Conservation (phyloP, 306 rosid genomes). For the Cicer judaicum region DNA sequence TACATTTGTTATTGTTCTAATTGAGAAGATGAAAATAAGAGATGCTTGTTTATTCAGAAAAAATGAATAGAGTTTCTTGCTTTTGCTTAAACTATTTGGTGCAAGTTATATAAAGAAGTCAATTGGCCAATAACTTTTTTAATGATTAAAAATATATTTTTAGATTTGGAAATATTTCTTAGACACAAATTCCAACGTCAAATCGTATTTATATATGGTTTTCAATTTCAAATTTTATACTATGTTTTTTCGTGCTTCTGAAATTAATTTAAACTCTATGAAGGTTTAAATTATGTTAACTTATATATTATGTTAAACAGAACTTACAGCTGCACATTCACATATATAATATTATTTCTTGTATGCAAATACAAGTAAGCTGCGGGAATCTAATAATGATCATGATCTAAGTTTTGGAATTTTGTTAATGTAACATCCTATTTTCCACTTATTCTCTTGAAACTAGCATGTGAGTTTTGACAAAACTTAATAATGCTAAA, state of each 20-base stretch:
- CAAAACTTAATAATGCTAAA: slow-evolving; percentile 41
- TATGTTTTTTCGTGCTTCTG: not conserved
- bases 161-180: too few relatives aligned
- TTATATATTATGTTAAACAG: not conserved
- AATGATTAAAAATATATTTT: too few relatives aligned
- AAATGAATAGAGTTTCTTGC: not conserved
- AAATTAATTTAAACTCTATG: not conserved
- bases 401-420: slow-evolving; percentile 46
- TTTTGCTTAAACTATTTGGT: too few relatives aligned
- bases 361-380: slow-evolving; percentile 47
- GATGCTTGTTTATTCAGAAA: slow-evolving; percentile 2
- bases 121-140: too few relatives aligned
- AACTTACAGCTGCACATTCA: slow-evolving; percentile 13
- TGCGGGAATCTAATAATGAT: slow-evolving; percentile 46
- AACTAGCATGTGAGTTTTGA: slow-evolving; percentile 44
- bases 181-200: too few relatives aligned
- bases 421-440: slow-evolving; percentile 25
- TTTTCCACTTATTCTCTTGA: slow-evolving; percentile 12
- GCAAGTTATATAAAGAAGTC: too few relatives aligned
- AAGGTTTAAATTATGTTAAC: not conserved
- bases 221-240: too few relatives aligned
- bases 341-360: not conserved
- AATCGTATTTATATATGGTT: too few relatives aligned
- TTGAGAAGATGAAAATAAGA: not conserved
- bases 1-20: not conserved